Evolutionary conservation across 2,329 filamentous ascomycete genomes (phyloP).

Genomic region (Botryotinia calthae): DNA sequence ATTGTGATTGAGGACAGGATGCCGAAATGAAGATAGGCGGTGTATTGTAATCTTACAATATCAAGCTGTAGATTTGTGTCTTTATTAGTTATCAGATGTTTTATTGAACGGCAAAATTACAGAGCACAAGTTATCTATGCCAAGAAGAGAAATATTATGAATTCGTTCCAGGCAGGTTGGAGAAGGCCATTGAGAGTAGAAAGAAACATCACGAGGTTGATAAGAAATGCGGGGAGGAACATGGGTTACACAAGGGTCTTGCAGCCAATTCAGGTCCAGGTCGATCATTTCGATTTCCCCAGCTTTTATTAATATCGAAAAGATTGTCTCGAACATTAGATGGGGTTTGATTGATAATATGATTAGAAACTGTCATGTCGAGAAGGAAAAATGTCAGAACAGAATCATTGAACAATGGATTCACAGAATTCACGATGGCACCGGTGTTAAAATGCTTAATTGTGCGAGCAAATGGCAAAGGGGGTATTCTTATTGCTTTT

Average conservation of each 20-base stretch:
- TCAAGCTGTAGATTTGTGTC: background rate
- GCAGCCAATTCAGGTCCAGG: background rate
- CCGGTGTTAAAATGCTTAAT: background rate
- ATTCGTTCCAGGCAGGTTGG: background rate
- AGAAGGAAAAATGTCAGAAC: too few species aligned
- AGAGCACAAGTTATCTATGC: background rate
- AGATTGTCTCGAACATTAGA: background rate
- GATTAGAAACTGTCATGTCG: background rate
- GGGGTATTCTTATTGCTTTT: slow-evolving; percentile 33
- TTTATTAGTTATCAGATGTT: background rate
- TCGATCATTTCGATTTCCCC: background rate
- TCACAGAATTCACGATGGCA: slow-evolving; percentile 8
- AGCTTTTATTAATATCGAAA: background rate
- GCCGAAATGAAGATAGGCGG: background rate
- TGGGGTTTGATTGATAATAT: background rate
- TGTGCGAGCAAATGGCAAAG: slow-evolving; percentile 17
- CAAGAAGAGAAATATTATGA: background rate
- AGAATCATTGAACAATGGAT: background rate
- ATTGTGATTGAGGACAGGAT: background rate
- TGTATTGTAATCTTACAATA: slow-evolving; percentile 1
- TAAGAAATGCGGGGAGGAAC: slow-evolving; percentile 16
- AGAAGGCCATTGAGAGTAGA: background rate
- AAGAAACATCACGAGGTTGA: slow-evolving; percentile 16
- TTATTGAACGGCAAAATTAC: background rate
- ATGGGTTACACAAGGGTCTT: background rate